phyloP scores from a whole-genome alignment of 345 rosid species.

The Trapa incisa region DNA sequence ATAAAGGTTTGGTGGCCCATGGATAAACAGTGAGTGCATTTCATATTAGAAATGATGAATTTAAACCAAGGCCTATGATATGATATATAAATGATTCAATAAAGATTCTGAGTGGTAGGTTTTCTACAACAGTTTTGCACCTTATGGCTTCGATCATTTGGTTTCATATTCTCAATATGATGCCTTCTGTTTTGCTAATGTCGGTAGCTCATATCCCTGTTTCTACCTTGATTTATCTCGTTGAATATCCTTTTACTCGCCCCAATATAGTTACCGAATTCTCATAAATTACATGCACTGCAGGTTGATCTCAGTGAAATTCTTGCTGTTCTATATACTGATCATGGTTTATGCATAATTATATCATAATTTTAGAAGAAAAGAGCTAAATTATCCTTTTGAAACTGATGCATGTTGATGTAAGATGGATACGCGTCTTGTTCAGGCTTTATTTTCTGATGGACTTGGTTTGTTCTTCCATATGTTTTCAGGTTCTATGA shows the following conservation, averaged over 20 bases:
- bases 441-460: not conserved
- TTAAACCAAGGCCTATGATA: too few relatives aligned
- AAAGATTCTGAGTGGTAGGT: not conserved
- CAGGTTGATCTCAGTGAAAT: not conserved
- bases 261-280: not conserved
- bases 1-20: slow-evolving; percentile 98
- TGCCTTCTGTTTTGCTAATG: not conserved
- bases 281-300: not conserved
- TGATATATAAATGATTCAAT: not conserved
- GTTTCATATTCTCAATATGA: not conserved
- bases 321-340: not conserved
- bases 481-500: slow-evolving; percentile 65
- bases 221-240: not conserved
- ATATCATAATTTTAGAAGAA: not conserved
- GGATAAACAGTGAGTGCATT: slow-evolving; percentile 75
- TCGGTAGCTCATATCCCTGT: not conserved
- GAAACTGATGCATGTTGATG: not conserved
- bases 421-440: not conserved
- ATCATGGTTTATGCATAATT: not conserved
- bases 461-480: not conserved
- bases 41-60: too few relatives aligned
- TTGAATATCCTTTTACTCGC: not conserved
- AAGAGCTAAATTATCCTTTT: not conserved
- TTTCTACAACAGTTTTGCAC: not conserved
- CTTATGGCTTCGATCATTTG: not conserved